A percentile compares a stretch with the other conserved stretches of the same genome.
phyloP scores from a whole-genome alignment of 2,329 filamentous ascomycete species.

The Rhinocladiella mackenziei region DNA sequence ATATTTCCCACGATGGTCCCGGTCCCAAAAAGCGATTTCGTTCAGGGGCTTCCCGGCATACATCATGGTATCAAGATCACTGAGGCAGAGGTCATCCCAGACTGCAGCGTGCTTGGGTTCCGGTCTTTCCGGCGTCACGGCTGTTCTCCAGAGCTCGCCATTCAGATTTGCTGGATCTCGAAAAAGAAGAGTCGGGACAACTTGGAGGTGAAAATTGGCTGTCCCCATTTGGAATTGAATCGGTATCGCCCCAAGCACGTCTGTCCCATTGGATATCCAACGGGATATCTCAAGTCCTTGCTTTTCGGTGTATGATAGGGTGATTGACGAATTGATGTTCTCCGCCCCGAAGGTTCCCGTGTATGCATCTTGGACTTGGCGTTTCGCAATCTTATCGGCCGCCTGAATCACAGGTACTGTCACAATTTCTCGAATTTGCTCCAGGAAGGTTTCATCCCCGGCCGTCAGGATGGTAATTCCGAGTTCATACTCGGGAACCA shows the following conservation, averaged over 20 bases:
- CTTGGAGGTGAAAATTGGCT: slow-evolving; percentile 10
- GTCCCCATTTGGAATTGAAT: not conserved
- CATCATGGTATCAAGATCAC: slow-evolving; percentile 32
- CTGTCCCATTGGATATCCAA: slow-evolving; percentile 26
- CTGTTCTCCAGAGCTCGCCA: slow-evolving; percentile 37
- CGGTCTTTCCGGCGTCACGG: slow-evolving; percentile 19
- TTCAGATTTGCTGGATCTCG: slow-evolving; percentile 6
- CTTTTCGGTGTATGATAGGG: slow-evolving; percentile 20
- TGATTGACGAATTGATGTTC: slow-evolving; percentile 18
- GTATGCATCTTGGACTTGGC: slow-evolving; percentile 17
- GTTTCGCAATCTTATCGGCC: slow-evolving; percentile 22
- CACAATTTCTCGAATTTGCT: slow-evolving; percentile 18
- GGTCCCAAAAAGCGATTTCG: slow-evolving; percentile 38
- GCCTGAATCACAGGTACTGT: slow-evolving; percentile 24
- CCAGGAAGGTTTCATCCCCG: slow-evolving; percentile 19
- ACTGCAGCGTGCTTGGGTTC: not conserved
- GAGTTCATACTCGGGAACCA: slow-evolving; percentile 45
- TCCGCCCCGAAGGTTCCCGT: slow-evolving; percentile 8
- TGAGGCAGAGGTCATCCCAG: slow-evolving; percentile 37
- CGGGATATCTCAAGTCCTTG: slow-evolving; percentile 23
- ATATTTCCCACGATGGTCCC: slow-evolving; percentile 8
- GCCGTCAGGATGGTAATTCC: slow-evolving; percentile 46
- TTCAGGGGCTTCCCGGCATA: slow-evolving; percentile 37
- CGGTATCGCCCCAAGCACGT: slow-evolving; percentile 11
- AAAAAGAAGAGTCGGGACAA: slow-evolving; percentile 24